Evolutionary conservation across 140 eudicot genomes (phyloP).

Genomic region (Ambrosia hybrid): DNA sequence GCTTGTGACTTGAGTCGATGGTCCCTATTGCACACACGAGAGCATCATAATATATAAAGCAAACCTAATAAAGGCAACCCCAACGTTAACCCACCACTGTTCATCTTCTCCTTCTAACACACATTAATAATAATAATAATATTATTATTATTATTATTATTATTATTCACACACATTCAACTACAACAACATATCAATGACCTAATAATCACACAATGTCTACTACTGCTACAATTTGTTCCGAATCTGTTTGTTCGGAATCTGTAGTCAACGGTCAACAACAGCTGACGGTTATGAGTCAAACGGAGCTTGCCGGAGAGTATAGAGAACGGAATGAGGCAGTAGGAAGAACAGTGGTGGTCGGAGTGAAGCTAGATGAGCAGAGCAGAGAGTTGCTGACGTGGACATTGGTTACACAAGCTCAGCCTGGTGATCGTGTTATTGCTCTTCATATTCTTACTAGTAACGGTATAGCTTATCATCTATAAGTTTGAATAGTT

Average conservation of each 20-base stretch:
- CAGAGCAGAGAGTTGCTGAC: conserved; percentile 78
- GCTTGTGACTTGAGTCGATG: conserved; percentile 30
- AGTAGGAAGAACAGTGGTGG: conserved; percentile 58
- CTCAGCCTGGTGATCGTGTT: conserved; percentile 80
- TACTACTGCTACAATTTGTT: not conserved
- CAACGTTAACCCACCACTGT: conserved; percentile 22
- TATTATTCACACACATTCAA: conserved; percentile 9
- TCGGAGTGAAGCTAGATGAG: conserved; percentile 70
- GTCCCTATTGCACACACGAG: conserved; percentile 19
- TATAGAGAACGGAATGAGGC: conserved; percentile 33
- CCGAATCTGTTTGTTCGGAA: not conserved
- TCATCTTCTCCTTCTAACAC: conserved; percentile 9
- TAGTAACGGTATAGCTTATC: conserved; percentile 38
- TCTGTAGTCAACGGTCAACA: conserved; percentile 8
- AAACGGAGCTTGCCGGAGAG: conserved; percentile 43
- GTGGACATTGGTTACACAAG: conserved; percentile 79
- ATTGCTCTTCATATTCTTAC: conserved; percentile 68
- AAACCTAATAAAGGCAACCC: conserved; percentile 38
- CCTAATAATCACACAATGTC: conserved; percentile 8
- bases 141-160: too few species aligned
- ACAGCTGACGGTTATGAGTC: conserved; percentile 14
- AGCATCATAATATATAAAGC: conserved; percentile 23
- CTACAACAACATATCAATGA: not conserved
- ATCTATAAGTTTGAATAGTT: not conserved
- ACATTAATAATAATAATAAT: too few species aligned